phyloP scores from a whole-genome alignment of 768 basidiomycete genomes.

The Coprinopsis sp. region DNA sequence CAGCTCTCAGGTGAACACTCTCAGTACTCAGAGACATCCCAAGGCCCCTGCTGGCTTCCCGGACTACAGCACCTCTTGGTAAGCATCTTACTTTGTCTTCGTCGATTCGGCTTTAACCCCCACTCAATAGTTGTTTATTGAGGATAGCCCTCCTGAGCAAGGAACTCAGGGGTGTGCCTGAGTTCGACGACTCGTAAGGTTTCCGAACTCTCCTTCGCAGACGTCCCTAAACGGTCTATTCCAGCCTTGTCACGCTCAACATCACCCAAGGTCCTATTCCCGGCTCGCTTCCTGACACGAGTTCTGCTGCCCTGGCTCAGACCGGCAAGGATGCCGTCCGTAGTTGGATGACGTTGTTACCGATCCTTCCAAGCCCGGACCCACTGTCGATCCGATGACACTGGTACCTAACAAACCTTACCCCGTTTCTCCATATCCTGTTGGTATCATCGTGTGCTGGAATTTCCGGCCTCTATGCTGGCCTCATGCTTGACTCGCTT shows the following conservation, averaged over 20 bases:
- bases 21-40: neutral
- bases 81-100: no score
- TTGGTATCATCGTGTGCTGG: slow-evolving; percentile 36
- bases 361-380: neutral
- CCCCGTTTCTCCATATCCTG: slow-evolving; percentile 10
- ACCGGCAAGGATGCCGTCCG: neutral
- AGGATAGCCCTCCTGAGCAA: neutral
- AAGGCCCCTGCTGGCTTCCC: slow-evolving; percentile 1
- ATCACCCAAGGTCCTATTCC: neutral
- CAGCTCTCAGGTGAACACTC: neutral
- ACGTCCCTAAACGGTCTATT: neutral
- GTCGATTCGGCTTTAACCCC: no score
- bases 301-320: neutral
- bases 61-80: neutral
- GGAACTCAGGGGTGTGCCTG: neutral
- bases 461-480: slow-evolving; percentile 35
- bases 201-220: neutral
- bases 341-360: neutral
- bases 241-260: neutral
- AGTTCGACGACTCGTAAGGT: neutral
- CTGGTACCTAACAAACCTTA: neutral
- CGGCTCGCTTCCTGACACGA: neutral
- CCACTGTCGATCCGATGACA: neutral
- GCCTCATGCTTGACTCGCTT: slow-evolving; percentile 41
- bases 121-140: neutral